These are phyloP conservation scores for Lablab purpureus DNA, from an alignment of 306 rosid genomes.

Conservation along the genomic window DNA sequence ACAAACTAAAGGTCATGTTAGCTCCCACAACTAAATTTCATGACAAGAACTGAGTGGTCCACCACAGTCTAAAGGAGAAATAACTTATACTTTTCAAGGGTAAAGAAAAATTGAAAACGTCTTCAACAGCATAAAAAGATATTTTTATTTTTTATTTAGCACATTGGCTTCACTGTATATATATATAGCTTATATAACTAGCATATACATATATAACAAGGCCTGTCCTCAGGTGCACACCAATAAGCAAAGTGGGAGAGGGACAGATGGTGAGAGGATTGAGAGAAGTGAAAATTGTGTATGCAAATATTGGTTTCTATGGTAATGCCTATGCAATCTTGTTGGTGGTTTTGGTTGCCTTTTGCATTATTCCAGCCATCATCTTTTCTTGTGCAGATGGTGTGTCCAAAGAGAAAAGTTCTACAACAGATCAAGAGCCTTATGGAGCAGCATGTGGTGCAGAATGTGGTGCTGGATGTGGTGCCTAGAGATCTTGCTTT, in stretches of 20 bases:
- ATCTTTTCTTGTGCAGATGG: slow-evolving; percentile 76
- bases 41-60: slow-evolving; percentile 49
- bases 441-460: slow-evolving; percentile 71
- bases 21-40: slow-evolving; percentile 33
- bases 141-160: background rate
- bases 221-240: background rate
- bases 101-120: slow-evolving; percentile 38
- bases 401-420: slow-evolving; percentile 58
- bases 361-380: slow-evolving; percentile 58
- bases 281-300: slow-evolving; percentile 49
- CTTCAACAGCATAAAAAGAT: background rate
- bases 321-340: slow-evolving; percentile 44
- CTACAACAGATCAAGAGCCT: slow-evolving; percentile 55
- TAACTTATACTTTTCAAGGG: slow-evolving; percentile 22
- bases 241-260: background rate
- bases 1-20: slow-evolving; percentile 38
- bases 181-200: slow-evolving; percentile 45
- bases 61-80: slow-evolving; percentile 41
- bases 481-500: slow-evolving; percentile 50
- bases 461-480: slow-evolving; percentile 73
- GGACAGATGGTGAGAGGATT: slow-evolving; percentile 63
- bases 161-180: slow-evolving; percentile 45
- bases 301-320: slow-evolving; percentile 43
- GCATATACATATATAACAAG: slow-evolving; percentile 4
- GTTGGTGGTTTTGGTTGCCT: slow-evolving; percentile 54